phyloP scores from a whole-genome alignment of 2,329 filamentous ascomycete genomes.

The Fusarium euwallaceae region DNA sequence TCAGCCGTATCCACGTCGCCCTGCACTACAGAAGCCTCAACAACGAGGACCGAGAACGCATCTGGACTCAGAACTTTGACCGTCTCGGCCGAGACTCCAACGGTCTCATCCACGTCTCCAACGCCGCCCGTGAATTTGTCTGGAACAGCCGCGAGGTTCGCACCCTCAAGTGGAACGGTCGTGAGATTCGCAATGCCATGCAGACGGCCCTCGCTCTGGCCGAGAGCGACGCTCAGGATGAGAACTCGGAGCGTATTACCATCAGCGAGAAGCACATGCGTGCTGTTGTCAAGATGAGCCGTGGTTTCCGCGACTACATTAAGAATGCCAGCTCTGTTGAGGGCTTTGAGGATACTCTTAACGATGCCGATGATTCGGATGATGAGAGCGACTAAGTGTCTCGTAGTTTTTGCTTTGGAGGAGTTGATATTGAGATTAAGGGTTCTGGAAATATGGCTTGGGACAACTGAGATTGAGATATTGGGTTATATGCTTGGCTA shows the following conservation, averaged over 20 bases:
- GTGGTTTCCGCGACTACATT: constrained; percentile 51
- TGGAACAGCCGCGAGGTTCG: constrained; percentile 54
- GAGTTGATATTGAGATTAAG: not conserved
- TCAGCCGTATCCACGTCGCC: constrained; percentile 63
- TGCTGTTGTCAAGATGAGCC: constrained; percentile 53
- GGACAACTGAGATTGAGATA: not conserved
- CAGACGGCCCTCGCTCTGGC: constrained; percentile 61
- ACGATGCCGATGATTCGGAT: constrained; percentile 27
- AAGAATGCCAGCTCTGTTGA: constrained; percentile 38
- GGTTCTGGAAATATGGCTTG: not conserved
- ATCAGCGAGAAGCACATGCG: constrained; percentile 51
- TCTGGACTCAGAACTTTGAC: constrained; percentile 62
- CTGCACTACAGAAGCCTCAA: constrained; percentile 60
- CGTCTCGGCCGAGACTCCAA: constrained; percentile 57
- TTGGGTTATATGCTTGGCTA: not conserved
- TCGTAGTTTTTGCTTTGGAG: not conserved
- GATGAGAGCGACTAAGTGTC: constrained; percentile 23
- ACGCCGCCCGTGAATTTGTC: constrained; percentile 56
- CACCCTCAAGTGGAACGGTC: constrained; percentile 57
- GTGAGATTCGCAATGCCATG: constrained; percentile 59
- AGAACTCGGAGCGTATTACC: constrained; percentile 47
- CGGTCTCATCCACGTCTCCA: constrained; percentile 53
- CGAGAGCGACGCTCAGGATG: constrained; percentile 56
- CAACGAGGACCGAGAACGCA: constrained; percentile 58
- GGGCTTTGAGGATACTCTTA: constrained; percentile 37